These are phyloP conservation scores for Asterophora lycoperdoides DNA, from an alignment of 768 basidiomycete species.

Conservation along the genomic window DNA sequence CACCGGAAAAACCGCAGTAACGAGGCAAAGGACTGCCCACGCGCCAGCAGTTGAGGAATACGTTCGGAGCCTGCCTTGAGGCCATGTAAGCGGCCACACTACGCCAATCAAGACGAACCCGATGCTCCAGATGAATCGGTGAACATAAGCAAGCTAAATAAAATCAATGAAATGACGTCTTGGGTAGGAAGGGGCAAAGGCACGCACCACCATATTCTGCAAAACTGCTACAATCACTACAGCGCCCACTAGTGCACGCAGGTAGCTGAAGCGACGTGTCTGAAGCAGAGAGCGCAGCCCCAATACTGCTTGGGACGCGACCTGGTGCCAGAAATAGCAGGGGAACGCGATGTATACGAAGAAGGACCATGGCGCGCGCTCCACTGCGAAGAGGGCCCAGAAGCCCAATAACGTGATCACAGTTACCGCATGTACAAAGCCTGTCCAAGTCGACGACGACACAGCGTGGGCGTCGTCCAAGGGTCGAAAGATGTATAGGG, in stretches of 20 bases:
- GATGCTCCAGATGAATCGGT: constrained; percentile 68
- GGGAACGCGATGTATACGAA: constrained; percentile 76
- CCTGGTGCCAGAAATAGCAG: constrained; percentile 70
- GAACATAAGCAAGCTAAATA: constrained; percentile 61
- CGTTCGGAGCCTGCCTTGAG: constrained; percentile 24
- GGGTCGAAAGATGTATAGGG: constrained; percentile 51
- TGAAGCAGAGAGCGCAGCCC: constrained; percentile 11
- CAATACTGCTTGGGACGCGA: constrained; percentile 28
- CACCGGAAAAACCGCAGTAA: constrained; percentile 65
- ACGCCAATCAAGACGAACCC: constrained; percentile 58
- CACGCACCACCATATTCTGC: constrained; percentile 70
- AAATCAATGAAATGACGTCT: background rate
- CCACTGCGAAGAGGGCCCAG: constrained; percentile 53
- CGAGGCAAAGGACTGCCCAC: constrained; percentile 51
- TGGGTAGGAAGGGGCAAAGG: background rate
- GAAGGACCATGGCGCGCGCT: constrained; percentile 65
- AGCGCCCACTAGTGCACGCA: constrained; percentile 21
- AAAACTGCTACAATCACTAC: constrained; percentile 40
- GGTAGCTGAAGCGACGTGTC: constrained; percentile 2
- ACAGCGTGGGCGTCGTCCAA: constrained; percentile 16
- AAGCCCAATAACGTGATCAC: constrained; percentile 29
- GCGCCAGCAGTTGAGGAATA: constrained; percentile 21
- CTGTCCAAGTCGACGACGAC: background rate
- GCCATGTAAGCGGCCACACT: constrained; percentile 65
- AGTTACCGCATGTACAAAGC: constrained; percentile 18